phyloP scores from a whole-genome alignment of 768 basidiomycete species.

The Tylopilus cervinicoccineus region DNA sequence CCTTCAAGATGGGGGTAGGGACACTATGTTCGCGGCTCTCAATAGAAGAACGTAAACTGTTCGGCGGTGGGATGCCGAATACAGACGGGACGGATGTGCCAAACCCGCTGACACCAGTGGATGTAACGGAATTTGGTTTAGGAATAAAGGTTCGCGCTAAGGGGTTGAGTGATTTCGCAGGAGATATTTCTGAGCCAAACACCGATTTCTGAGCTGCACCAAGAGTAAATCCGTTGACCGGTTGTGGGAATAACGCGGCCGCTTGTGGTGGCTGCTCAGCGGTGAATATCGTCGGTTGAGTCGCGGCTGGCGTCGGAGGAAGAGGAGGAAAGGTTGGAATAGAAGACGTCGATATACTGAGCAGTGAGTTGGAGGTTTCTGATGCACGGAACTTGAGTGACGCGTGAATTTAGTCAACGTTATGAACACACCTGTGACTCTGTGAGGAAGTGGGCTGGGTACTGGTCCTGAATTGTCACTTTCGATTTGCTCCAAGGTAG shows the following conservation, averaged over 20 bases:
- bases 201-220: not conserved
- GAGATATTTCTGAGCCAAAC: conserved; percentile 3
- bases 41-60: not conserved
- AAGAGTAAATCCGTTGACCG: not conserved
- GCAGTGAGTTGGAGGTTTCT: not conserved
- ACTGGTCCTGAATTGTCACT: not conserved
- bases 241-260: not conserved
- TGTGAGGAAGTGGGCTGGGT: not conserved
- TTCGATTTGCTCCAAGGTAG: conserved; percentile 8
- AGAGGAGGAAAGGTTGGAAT: conserved; percentile 2
- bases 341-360: not conserved
- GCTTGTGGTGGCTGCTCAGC: not conserved
- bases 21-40: not conserved
- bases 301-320: not conserved
- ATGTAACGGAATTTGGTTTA: not conserved
- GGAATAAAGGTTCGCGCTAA: conserved; percentile 18
- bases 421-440: conserved; percentile 13
- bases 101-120: not conserved
- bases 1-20: not conserved
- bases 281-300: not conserved
- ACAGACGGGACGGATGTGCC: not conserved
- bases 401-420: not conserved
- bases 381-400: not conserved
- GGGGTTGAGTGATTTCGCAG: conserved; percentile 16
- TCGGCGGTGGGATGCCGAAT: not conserved